A percentile compares a stretch with the other conserved stretches of the same genome.
Evolutionary conservation across 306 rosid species (phyloP).

Genomic region (Cicer judaicum): DNA sequence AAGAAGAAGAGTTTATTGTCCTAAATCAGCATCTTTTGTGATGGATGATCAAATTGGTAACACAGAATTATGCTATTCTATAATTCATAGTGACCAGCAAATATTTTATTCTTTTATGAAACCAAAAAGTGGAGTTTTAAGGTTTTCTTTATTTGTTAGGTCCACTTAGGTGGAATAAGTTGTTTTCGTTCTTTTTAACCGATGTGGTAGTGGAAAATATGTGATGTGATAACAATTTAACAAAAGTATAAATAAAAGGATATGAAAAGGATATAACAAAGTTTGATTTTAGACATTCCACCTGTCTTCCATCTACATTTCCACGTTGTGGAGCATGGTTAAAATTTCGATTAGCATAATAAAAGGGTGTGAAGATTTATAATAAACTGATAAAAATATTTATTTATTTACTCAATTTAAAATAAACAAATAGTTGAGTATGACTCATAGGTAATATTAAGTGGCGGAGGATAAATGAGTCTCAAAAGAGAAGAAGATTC

Average conservation of each 20-base stretch:
- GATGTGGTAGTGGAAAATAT: slow-evolving; percentile 26
- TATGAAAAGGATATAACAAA: slow-evolving; percentile 29
- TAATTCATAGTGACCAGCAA: neutral
- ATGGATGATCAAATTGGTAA: neutral
- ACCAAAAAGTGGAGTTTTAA: neutral
- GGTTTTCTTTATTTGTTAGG: slow-evolving; percentile 11
- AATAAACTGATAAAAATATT: too few relatives aligned
- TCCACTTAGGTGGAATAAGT: slow-evolving; percentile 30
- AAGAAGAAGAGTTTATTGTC: slow-evolving; percentile 2
- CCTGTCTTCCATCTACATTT: slow-evolving; percentile 5
- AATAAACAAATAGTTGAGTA: too few relatives aligned
- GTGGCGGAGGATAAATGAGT: too few relatives aligned
- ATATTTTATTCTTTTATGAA: neutral
- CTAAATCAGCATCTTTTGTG: slow-evolving; percentile 1
- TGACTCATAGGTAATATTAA: too few relatives aligned
- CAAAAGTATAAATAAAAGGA: slow-evolving; percentile 10
- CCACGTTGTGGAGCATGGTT: neutral
- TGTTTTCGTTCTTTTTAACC: neutral
- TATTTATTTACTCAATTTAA: too few relatives aligned
- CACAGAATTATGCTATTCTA: neutral
- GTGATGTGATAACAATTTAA: slow-evolving; percentile 26
- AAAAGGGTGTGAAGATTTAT: neutral
- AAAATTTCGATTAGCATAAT: slow-evolving; percentile 2
- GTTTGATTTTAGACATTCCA: slow-evolving; percentile 22
- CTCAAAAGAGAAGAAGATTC: too few relatives aligned